phyloP scores from a whole-genome alignment of 1,284 basidiomycete species.

The Apiotrichum gracile region DNA sequence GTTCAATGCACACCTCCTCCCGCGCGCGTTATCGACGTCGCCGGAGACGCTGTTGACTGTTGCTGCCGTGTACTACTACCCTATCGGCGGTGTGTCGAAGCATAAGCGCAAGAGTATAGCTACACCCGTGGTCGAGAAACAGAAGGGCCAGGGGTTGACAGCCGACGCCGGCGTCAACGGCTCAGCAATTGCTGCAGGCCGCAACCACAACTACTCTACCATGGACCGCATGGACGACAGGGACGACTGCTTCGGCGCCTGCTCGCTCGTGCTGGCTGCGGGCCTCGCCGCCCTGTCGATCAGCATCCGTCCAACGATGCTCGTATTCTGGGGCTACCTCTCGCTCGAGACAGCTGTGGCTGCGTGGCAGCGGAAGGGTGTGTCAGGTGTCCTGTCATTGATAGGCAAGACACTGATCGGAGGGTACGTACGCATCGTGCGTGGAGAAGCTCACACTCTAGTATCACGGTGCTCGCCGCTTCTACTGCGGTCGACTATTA shows the following conservation, averaged over 20 bases:
- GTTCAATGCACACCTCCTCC: slow-evolving; percentile 77
- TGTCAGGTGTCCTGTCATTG: neutral
- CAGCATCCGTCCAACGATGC: slow-evolving; percentile 77
- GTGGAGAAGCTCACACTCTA: slow-evolving; percentile 7
- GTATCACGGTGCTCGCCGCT: slow-evolving; percentile 20
- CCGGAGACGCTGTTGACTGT: slow-evolving; percentile 81
- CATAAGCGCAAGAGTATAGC: neutral
- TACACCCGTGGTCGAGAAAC: too few species aligned
- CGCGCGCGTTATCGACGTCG: slow-evolving; percentile 88
- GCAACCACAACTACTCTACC: neutral
- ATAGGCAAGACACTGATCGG: slow-evolving; percentile 6
- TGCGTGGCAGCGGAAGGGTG: neutral
- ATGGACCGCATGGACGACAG: slow-evolving; percentile 1
- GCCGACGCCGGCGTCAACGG: too few species aligned
- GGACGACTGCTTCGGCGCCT: neutral
- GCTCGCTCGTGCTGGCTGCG: slow-evolving; percentile 47
- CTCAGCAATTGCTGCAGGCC: neutral
- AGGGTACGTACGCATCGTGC: slow-evolving; percentile 4
- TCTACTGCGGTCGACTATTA: slow-evolving; percentile 39
- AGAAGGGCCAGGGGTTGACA: too few species aligned
- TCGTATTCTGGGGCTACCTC: slow-evolving; percentile 74
- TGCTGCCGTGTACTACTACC: slow-evolving; percentile 72
- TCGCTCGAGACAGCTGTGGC: slow-evolving; percentile 37
- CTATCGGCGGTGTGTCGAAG: slow-evolving; percentile 23
- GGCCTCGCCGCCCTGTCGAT: slow-evolving; percentile 68